Conservation (phyloP, 164 flowering plant species). For the Houttuynia cordata region DNA sequence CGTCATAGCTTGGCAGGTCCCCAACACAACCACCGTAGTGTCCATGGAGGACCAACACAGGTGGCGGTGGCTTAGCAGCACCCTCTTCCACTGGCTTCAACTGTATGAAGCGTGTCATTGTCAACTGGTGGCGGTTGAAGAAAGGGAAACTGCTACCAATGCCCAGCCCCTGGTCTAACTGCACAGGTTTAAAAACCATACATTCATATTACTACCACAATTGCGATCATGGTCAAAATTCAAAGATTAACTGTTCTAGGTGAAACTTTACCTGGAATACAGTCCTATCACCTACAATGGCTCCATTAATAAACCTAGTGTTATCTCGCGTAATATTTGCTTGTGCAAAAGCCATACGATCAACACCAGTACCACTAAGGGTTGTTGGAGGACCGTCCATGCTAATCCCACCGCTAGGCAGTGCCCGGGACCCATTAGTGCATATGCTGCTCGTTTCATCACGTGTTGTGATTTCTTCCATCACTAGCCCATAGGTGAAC, state of each 20-base stretch:
- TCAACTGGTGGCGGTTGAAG: slow-evolving; percentile 93
- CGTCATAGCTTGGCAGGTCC: slow-evolving; percentile 98
- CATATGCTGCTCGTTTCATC: slow-evolving; percentile 92
- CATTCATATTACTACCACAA: background rate
- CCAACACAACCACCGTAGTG: slow-evolving; percentile 99
- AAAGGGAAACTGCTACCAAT: slow-evolving; percentile 87
- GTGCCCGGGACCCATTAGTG: slow-evolving; percentile 71
- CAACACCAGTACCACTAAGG: slow-evolving; percentile 92
- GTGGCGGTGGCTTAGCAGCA: slow-evolving; percentile 87
- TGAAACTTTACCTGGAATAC: slow-evolving; percentile 65
- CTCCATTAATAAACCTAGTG: slow-evolving; percentile 89
- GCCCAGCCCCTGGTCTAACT: slow-evolving; percentile 96
- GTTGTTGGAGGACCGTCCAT: slow-evolving; percentile 99
- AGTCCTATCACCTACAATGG: slow-evolving; percentile 87
- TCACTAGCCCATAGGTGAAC: slow-evolving; percentile 88
- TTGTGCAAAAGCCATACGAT: slow-evolving; percentile 81
- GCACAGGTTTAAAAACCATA: slow-evolving; percentile 9
- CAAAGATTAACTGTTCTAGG: background rate
- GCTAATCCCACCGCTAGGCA: slow-evolving; percentile 87
- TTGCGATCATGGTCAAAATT: background rate
- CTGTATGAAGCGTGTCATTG: slow-evolving; percentile 69
- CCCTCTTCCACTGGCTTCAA: slow-evolving; percentile 84
- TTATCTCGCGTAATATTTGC: slow-evolving; percentile 96
- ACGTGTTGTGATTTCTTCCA: slow-evolving; percentile 96
- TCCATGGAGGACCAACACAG: slow-evolving; percentile 90